Evolutionary conservation across 2,329 filamentous ascomycete species (phyloP).

Genomic region (Hymenoscyphus occultus): DNA sequence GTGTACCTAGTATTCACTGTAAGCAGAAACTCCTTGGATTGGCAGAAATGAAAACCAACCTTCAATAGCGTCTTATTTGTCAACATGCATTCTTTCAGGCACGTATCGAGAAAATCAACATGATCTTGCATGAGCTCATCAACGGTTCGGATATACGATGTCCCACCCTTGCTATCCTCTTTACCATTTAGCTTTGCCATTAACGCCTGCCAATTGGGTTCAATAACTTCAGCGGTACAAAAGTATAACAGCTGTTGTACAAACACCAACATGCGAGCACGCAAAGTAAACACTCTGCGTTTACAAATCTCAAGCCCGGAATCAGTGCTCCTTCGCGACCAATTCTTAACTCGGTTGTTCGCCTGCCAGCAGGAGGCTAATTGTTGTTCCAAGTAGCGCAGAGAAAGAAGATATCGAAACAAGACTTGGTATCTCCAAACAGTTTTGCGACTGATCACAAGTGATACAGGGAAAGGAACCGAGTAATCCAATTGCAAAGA

Average conservation of each 20-base stretch:
- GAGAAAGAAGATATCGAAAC: slow-evolving; percentile 87
- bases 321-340: slow-evolving; percentile 76
- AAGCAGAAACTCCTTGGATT: slow-evolving; percentile 38
- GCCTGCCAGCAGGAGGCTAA: slow-evolving; percentile 87
- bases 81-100: slow-evolving; percentile 97
- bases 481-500: slow-evolving; percentile 91
- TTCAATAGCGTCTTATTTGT: slow-evolving; percentile 93
- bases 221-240: slow-evolving; percentile 94
- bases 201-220: slow-evolving; percentile 92
- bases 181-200: slow-evolving; percentile 78
- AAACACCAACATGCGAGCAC: slow-evolving; percentile 93
- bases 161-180: slow-evolving; percentile 44
- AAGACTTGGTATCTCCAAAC: slow-evolving; percentile 95
- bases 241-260: slow-evolving; percentile 97
- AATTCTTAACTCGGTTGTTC: slow-evolving; percentile 75
- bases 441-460: slow-evolving; percentile 94
- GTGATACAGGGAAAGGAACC: slow-evolving; percentile 90
- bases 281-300: slow-evolving; percentile 82
- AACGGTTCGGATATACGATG: slow-evolving; percentile 65
- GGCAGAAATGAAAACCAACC: slow-evolving; percentile 47
- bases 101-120: slow-evolving; percentile 96
- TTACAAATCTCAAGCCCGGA: slow-evolving; percentile 86
- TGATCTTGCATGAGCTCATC: slow-evolving; percentile 99
- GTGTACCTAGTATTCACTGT: slow-evolving; percentile 83
- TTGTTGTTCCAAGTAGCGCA: slow-evolving; percentile 85